Percentiles rank a stretch among this genome's conserved stretches.
These are phyloP conservation scores for Margaritispora aquatica DNA, from an alignment of 495 filamentous ascomycete genomes.

Conservation along the genomic window DNA sequence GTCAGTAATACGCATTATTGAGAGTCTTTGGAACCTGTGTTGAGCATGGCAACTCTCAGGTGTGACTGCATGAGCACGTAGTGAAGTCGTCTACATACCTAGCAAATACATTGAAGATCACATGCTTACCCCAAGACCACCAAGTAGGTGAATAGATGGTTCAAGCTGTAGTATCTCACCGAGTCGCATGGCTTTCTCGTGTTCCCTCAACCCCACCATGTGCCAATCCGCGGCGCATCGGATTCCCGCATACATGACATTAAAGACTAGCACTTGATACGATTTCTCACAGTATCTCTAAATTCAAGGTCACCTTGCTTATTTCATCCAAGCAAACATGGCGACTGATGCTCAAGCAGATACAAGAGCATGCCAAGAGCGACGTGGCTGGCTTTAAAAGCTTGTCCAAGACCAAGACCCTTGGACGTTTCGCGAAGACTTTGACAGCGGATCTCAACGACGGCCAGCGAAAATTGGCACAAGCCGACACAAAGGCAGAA, in stretches of 20 bases:
- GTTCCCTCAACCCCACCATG: neutral
- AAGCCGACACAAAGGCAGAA: no score
- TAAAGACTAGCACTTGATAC: neutral
- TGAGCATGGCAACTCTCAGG: no score
- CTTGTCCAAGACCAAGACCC: neutral
- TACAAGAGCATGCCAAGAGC: neutral
- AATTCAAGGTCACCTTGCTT: neutral
- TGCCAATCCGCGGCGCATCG: neutral
- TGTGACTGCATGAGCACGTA: no score
- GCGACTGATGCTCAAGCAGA: neutral
- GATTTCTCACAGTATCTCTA: neutral
- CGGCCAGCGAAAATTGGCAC: neutral
- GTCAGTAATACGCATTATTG: no score
- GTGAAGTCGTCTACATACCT: no score
- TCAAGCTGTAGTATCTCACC: neutral
- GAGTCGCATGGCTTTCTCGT: neutral
- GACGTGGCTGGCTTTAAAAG: neutral
- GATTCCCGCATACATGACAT: neutral
- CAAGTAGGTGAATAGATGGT: neutral
- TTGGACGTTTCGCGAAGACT: neutral
- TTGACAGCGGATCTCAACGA: neutral
- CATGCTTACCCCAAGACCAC: no score
- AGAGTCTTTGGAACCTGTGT: no score
- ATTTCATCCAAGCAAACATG: neutral
- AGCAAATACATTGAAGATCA: no score